phyloP scores from a whole-genome alignment of 768 basidiomycete species.

The Royoungia palumana region DNA sequence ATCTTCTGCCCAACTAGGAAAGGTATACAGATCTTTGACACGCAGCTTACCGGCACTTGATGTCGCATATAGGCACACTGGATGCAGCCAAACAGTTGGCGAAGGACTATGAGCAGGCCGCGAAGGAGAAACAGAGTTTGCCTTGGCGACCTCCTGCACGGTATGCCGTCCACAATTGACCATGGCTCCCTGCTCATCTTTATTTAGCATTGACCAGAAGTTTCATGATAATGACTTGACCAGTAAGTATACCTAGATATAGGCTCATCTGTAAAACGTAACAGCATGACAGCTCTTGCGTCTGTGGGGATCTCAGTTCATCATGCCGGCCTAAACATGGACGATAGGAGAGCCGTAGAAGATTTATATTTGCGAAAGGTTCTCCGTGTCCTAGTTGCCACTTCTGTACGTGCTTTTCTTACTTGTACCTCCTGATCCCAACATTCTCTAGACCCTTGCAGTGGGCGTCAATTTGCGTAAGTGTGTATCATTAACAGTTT shows the following conservation, averaged over 20 bases:
- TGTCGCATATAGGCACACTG: constrained; percentile 45
- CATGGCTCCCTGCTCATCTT: neutral
- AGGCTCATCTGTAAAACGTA: neutral
- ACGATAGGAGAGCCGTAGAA: constrained; percentile 75
- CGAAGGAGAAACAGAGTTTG: constrained; percentile 44
- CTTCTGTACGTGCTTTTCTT: constrained; percentile 56
- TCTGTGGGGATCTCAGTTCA: constrained; percentile 80
- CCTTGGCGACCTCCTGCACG: constrained; percentile 68
- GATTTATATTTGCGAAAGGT: constrained; percentile 62
- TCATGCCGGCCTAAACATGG: constrained; percentile 78
- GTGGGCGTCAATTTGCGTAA: constrained; percentile 94
- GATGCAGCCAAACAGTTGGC: constrained; percentile 73
- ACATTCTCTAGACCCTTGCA: constrained; percentile 71
- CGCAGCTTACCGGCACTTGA: neutral
- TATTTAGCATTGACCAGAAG: constrained; percentile 45
- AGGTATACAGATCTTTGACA: constrained; percentile 40
- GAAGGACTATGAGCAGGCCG: constrained; percentile 62
- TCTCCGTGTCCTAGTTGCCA: constrained; percentile 72
- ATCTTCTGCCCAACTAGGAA: constrained; percentile 89
- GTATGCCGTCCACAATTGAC: constrained; percentile 31
- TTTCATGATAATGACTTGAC: constrained; percentile 70
- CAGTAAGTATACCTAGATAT: constrained; percentile 24
- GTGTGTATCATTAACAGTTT: constrained; percentile 21
- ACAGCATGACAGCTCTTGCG: constrained; percentile 51
- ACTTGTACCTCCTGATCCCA: constrained; percentile 3